Base-by-base conservation (phyloP, 2,329 filamentous ascomycete genomes). In the Ceratocystis papillata region DNA sequence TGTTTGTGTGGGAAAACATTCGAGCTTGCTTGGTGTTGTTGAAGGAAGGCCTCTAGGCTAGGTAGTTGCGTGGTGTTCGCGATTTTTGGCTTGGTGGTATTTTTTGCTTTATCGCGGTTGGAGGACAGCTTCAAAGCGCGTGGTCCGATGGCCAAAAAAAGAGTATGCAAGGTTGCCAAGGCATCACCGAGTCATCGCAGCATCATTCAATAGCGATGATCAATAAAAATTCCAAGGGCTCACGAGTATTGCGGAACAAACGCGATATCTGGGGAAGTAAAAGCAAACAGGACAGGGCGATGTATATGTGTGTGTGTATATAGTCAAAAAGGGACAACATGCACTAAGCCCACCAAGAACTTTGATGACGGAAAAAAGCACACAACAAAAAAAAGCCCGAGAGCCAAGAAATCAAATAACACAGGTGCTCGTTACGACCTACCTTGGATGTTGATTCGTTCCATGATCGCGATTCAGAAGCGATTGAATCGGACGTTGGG, bases 401-500 rank as follows among this genome's bases (percentile, higher is more conserved):
- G 20, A 8, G 48, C 3, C 12, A 41, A 15, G 37, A 41, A 41
- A 15, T 3, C 12, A 15, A 41, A 41, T 3, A 41, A 41, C 37
- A 41, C 12, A 50, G 48, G 20, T 22, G 7, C 17, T 15, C 12
- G 17, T 20, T 25, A 22, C 7, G 8, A 20, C 48, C 70, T 76
- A 80, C 79, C 78, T 81, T 80, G 72, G 78, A 76, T 69, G 77
- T 76, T 69, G 76, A 75, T 70, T 76, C 73, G 71, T 77, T 77
- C 78, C 79, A 80, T 71, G 78, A 76, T 53, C 70, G 72, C 46
- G 73, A 70, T 71, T 81, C 79, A 67, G 77, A 79, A 70, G 77
- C 73, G 68, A 76, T 78, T 68, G 76, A 77, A 74, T 83, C 80
- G 55, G 78, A 80, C 55, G 78, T 78, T 17, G 80, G 80, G 70